Percentiles rank a stretch among this genome's conserved stretches.
Conservation (phyloP, 1,139 yeast species). For the Lodderomyces jiufengensis region DNA sequence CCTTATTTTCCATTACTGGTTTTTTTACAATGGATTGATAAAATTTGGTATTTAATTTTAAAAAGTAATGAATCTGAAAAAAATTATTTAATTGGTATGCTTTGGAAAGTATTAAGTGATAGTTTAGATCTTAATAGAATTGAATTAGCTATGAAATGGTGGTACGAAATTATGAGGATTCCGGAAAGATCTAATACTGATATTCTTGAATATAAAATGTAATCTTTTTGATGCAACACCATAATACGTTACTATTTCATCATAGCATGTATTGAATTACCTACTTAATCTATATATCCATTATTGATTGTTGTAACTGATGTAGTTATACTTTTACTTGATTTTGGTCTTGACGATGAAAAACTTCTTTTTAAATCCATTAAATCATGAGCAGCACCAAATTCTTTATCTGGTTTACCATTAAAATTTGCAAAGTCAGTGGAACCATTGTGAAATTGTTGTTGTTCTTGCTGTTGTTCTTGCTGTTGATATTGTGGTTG, state of each 20-base stretch:
- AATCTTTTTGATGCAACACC: too few relatives aligned
- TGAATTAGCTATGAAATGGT: slow-evolving; percentile 46
- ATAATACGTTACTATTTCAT: too few relatives aligned
- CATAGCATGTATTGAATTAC: too few relatives aligned
- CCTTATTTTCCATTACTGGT: slow-evolving; percentile 50
- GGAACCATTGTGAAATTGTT: neutral
- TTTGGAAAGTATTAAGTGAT: slow-evolving; percentile 44
- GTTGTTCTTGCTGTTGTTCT: slow-evolving; percentile 2
- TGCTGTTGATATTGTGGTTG: neutral
- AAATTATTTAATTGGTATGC: slow-evolving; percentile 23
- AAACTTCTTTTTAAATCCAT: slow-evolving; percentile 10
- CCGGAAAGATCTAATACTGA: slow-evolving; percentile 1
- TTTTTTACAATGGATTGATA: slow-evolving; percentile 47
- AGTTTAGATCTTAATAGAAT: slow-evolving; percentile 58
- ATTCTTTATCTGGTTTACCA: slow-evolving; percentile 7
- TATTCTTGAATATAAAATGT: slow-evolving; percentile 2
- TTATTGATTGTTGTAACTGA: too few relatives aligned
- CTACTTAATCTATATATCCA: too few relatives aligned
- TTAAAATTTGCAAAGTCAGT: neutral
- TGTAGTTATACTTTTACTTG: too few relatives aligned
- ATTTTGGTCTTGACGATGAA: neutral
- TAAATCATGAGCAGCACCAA: slow-evolving; percentile 12
- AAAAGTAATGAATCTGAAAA: slow-evolving; percentile 36
- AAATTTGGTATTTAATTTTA: slow-evolving; percentile 39
- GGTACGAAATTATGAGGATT: slow-evolving; percentile 8